These are phyloP conservation scores for Butyriboletus loyo DNA, from an alignment of 768 basidiomycete genomes.

Conservation along the genomic window DNA sequence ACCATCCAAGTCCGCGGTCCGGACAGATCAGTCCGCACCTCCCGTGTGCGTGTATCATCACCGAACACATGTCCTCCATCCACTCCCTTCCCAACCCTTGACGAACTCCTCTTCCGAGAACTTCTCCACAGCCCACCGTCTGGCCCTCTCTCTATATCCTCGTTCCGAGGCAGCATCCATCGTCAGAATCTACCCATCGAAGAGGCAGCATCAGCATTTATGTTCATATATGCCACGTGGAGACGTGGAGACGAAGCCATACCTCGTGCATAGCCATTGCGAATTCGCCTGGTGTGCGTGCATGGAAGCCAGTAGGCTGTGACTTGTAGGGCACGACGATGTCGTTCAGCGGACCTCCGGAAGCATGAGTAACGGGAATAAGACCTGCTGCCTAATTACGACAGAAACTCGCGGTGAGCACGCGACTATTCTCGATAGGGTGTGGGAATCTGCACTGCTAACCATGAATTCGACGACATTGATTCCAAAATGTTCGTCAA, in stretches of 20 bases:
- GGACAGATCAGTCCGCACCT: neutral
- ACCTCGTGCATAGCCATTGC: conserved; percentile 63
- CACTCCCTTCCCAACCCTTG: conserved; percentile 65
- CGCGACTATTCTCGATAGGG: neutral
- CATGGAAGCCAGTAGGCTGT: conserved; percentile 81
- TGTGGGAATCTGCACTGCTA: conserved; percentile 21
- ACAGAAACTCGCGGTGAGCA: conserved; percentile 12
- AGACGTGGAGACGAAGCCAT: neutral
- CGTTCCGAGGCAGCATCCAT: conserved; percentile 52
- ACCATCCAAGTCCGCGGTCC: neutral
- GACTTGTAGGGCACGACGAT: conserved; percentile 82
- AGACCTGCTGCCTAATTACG: conserved; percentile 80
- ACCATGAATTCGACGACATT: conserved; percentile 98
- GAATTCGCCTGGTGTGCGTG: conserved; percentile 59
- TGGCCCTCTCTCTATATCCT: conserved; percentile 65
- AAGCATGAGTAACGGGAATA: conserved; percentile 88
- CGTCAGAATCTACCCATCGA: conserved; percentile 37
- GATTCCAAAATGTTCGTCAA: conserved; percentile 98
- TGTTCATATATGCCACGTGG: neutral
- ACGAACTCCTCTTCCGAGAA: conserved; percentile 82
- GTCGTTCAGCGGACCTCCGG: conserved; percentile 88
- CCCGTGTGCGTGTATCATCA: neutral
- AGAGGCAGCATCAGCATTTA: conserved; percentile 10
- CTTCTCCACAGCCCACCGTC: conserved; percentile 64
- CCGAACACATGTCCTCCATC: conserved; percentile 44